Percentiles rank a stretch among this genome's conserved stretches.
These are phyloP conservation scores for Ilyonectria robusta DNA, from an alignment of 2,329 filamentous ascomycete genomes.

Conservation along the genomic window DNA sequence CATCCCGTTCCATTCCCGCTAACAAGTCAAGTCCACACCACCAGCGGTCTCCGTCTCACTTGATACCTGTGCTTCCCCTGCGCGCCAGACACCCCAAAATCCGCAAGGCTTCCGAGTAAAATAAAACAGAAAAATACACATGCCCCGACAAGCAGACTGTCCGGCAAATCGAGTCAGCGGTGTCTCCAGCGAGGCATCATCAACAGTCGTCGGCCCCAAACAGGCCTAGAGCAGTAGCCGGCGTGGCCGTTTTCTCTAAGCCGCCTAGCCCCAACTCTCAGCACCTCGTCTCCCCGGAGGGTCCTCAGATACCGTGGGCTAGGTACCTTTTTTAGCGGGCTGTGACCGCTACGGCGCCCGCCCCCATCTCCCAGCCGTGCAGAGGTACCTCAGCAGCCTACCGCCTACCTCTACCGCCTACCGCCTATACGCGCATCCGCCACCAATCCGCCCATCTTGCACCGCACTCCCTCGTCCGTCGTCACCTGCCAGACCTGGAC, in stretches of 20 bases:
- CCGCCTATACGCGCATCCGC: conserved; percentile 3
- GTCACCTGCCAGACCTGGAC: conserved; percentile 22
- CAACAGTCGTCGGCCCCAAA: background rate
- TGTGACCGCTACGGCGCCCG: conserved; percentile 15
- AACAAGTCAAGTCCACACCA: background rate
- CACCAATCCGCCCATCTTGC: background rate
- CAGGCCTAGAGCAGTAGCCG: conserved; percentile 11
- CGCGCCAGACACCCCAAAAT: background rate
- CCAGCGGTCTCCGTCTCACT: background rate
- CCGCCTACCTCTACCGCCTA: background rate
- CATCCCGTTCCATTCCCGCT: background rate
- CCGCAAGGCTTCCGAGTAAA: background rate
- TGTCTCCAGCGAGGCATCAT: background rate
- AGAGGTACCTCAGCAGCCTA: too few species aligned
- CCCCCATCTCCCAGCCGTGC: background rate
- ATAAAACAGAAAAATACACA: background rate
- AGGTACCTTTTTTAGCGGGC: conserved; percentile 4
- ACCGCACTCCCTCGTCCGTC: conserved; percentile 3
- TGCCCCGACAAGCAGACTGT: background rate
- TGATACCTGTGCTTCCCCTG: background rate
- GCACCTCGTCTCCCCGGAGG: background rate
- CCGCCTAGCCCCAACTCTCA: conserved; percentile 19
- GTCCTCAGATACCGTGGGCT: conserved; percentile 8
- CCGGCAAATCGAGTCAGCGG: background rate
- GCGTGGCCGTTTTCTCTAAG: conserved; percentile 19